These are phyloP conservation scores for Leptographium procerum DNA, from an alignment of 2,329 filamentous ascomycete genomes.

Conservation along the genomic window DNA sequence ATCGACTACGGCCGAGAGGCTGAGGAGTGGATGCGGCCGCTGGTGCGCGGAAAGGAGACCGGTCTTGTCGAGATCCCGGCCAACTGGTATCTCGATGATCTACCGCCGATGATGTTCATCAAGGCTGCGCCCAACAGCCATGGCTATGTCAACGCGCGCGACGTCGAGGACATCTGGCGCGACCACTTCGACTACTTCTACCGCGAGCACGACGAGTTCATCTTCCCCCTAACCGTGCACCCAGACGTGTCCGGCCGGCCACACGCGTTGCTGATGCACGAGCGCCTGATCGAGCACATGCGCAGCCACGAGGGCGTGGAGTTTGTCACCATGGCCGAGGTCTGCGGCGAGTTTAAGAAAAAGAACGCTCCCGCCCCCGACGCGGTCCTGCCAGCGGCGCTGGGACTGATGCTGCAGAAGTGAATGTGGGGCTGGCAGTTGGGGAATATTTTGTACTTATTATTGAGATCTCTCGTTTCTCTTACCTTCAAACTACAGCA, in stretches of 20 bases:
- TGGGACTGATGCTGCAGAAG: neutral
- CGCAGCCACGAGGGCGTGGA: slow-evolving; percentile 31
- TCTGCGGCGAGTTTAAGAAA: neutral
- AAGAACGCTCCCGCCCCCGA: neutral
- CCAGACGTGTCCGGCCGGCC: slow-evolving; percentile 62
- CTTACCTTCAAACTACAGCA: no score
- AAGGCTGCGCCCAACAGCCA: slow-evolving; percentile 55
- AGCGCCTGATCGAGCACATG: slow-evolving; percentile 14
- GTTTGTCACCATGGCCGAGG: slow-evolving; percentile 47
- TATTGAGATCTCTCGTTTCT: neutral
- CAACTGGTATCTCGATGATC: slow-evolving; percentile 53
- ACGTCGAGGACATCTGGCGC: slow-evolving; percentile 51
- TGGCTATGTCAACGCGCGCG: slow-evolving; percentile 43
- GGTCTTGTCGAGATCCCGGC: slow-evolving; percentile 55
- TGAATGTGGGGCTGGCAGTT: neutral
- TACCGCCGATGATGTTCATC: slow-evolving; percentile 63
- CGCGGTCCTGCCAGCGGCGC: neutral
- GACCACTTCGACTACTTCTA: slow-evolving; percentile 67
- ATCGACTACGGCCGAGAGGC: slow-evolving; percentile 55
- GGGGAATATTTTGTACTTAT: neutral
- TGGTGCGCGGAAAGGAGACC: slow-evolving; percentile 46
- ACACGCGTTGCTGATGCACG: slow-evolving; percentile 46
- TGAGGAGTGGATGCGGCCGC: slow-evolving; percentile 54
- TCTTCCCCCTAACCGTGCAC: slow-evolving; percentile 69
- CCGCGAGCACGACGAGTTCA: slow-evolving; percentile 63